Base-by-base conservation (phyloP, 495 filamentous ascomycete species). In the Tetracladium marchalianum region DNA sequence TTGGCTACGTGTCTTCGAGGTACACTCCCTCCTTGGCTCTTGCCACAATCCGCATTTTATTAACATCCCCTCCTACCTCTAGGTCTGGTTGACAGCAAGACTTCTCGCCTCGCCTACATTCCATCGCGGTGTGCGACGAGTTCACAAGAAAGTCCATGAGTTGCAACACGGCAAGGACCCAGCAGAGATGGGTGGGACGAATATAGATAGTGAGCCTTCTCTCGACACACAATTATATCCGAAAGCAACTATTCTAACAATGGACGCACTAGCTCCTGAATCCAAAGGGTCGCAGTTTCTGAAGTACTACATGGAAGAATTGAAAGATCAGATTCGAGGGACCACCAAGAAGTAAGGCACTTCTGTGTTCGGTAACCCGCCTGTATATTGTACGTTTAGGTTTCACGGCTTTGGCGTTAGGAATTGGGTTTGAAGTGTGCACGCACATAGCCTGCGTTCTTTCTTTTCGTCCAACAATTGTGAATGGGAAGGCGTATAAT, bases 41-140 rank as follows among this genome's bases (percentile, higher is more conserved):
- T 37, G 22, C 37, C 39, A 19, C 43, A 41, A 54, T 24, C 13
- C 16, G 7, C 46, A 27, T 31, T 32, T 46, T 53, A 35, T 56
- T 49, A 45, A 51, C 22, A 7, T 27, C 22, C 7, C 22, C 22
- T 7, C 22, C 35, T 41, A 9, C 43, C 31, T 24, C 33, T 39
- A 59, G 56, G 52, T 50, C 38, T 65, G 53, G 60, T 43, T 63
- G 34, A 51, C 45, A 15, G 18, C 50, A 38, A 38, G 49, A 47
- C 73, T 84, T 44, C 66, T 82, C 38, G 54, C 61, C 44, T 82
- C 78, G 56, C 75, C 72, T 4, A 55, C 68, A 33, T 84, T 81
- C 58, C 80, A 82, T 56, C 65, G 72, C 11, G 64, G 63, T 44
- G 80, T 82, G n/a, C 65, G 70, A 13, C 59, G 57, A 49, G 62